phyloP scores from a whole-genome alignment of 176 grass and related monocot genomes.

The Musa troglodytarum region DNA sequence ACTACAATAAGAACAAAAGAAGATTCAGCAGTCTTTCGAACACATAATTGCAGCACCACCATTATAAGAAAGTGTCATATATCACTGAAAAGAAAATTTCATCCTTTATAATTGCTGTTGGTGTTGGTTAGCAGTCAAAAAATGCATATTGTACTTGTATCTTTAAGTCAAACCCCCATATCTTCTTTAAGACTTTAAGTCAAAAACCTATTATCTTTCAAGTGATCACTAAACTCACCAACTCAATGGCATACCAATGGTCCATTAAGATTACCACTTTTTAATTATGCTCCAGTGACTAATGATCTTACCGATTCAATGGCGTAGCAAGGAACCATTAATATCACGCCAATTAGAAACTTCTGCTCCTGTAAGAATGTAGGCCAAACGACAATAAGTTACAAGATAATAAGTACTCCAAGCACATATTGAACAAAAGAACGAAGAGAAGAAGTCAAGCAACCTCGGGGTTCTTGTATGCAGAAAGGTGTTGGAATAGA shows the following conservation, averaged over 20 bases:
- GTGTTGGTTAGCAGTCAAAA: too few species aligned
- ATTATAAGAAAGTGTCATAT: background rate
- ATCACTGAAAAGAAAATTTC: too few species aligned
- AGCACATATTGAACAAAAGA: background rate
- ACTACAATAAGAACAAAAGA: constrained; percentile 32
- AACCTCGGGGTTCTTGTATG: constrained; percentile 88
- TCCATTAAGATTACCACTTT: background rate
- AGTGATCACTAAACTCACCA: background rate
- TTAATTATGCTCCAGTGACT: too few species aligned
- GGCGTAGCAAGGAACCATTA: constrained; percentile 68
- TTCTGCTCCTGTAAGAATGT: constrained; percentile 60
- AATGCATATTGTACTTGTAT: background rate
- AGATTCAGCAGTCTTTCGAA: background rate
- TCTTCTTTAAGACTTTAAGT: too few species aligned
- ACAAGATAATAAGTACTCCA: background rate
- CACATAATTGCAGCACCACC: background rate
- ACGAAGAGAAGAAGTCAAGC: constrained; percentile 3
- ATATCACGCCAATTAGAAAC: constrained; percentile 65
- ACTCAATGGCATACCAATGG: background rate
- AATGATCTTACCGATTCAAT: constrained; percentile 60
- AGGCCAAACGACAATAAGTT: background rate
- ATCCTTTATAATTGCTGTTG: too few species aligned
- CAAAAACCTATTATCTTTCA: too few species aligned
- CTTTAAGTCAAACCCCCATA: background rate
- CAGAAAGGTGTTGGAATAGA: constrained; percentile 50